Evolutionary conservation across 2,329 filamentous ascomycete species (phyloP).

Genomic region (Diaporthe sp.): DNA sequence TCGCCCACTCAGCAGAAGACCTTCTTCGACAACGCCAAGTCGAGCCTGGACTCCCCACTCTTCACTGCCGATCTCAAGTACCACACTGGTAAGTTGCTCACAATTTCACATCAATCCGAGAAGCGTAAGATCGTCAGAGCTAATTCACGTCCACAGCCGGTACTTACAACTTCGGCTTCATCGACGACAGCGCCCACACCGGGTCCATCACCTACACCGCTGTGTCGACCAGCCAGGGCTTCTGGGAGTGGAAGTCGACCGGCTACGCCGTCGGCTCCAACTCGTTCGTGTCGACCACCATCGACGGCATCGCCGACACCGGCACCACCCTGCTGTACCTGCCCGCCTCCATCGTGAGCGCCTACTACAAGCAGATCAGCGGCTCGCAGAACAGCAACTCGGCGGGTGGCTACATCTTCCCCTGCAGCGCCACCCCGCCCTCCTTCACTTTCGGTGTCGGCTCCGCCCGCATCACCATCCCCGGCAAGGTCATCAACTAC

Average conservation of each 20-base stretch:
- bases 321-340: constrained; percentile 69
- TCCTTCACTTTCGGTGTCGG: constrained; percentile 44
- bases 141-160: constrained; percentile 36
- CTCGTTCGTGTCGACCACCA: constrained; percentile 49
- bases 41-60: constrained; percentile 48
- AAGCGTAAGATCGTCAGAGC: neutral
- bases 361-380: constrained; percentile 64
- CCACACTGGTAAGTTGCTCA: constrained; percentile 46
- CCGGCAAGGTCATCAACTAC: constrained; percentile 43
- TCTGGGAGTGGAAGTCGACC: constrained; percentile 70
- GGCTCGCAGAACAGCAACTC: constrained; percentile 53
- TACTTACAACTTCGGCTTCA: constrained; percentile 55
- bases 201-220: constrained; percentile 68
- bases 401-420: constrained; percentile 42
- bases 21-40: constrained; percentile 55
- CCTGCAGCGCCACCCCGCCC: constrained; percentile 43
- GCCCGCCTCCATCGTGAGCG: constrained; percentile 58
- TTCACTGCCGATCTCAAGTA: constrained; percentile 52
- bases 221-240: constrained; percentile 68
- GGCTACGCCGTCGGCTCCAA: constrained; percentile 52
- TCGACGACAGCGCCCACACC: constrained; percentile 68
- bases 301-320: constrained; percentile 66
- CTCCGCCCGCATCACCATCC: constrained; percentile 40
- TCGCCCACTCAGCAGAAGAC: constrained; percentile 56
- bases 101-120: too few species aligned